Evolutionary conservation across 495 filamentous ascomycete genomes (phyloP), one percentile per base, ranked within the genome.

Genomic region (Podospora pseudopauciseta): DNA sequence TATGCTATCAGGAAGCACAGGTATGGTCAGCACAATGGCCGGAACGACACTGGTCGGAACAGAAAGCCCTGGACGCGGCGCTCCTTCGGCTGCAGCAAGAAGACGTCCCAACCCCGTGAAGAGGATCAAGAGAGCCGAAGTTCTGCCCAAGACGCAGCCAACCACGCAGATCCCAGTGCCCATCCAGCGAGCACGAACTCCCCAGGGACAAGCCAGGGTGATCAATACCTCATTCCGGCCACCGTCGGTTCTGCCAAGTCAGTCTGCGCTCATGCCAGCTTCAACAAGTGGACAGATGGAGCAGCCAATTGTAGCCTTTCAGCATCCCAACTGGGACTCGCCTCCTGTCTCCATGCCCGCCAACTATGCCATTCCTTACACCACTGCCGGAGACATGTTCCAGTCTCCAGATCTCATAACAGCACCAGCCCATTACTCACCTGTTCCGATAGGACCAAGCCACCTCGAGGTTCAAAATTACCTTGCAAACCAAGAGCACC

Each of bases 101-200:
- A 65, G 67, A 34, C 67, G 65, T n/a, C 64, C 68, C 26, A 68
- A 71, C 18, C 66, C 67, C 0, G 56, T 68, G 6, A 74, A 72
- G 54, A 55, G 72, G 30, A 66, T 69, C 44, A 74, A 72, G 55
- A 54, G 70, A 26, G 65, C 70, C 23, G 67, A 72, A 16, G 61
- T 67, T 18, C 39, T 69, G 3, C 66, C 68, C 59, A 72, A 69
- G 19, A 34, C 63, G 2, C 67, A 68, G n/a, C 69, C 70, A 5
- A 64, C 66, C 15, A 72, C 72, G 2, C 72, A 74, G 19, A 72
- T 74, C 34, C 72, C 72, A 7, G 53, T 72, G 16, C 72, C 70
- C 2, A 68, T 68, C 20, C 70, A 74, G 54, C 54, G 69, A 53
- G 65, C 72, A 49, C 65, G 70, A 28, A 70, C 68, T 13, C 70